Conservation (phyloP, 1,284 basidiomycete species). For the Cutaneotrichosporon sp. region DNA sequence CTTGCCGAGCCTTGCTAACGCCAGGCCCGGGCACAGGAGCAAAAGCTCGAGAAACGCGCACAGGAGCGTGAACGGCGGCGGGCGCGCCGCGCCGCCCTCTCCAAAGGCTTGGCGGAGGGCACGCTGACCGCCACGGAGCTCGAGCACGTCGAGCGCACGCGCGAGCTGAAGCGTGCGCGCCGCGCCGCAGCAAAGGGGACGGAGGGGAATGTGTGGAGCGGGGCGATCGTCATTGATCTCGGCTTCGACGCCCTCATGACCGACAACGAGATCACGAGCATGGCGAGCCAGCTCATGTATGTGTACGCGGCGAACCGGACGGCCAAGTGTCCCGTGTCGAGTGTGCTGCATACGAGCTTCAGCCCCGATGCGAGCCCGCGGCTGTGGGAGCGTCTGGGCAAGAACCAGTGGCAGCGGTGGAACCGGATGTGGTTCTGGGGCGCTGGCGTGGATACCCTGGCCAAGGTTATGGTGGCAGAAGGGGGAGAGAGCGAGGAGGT, state of each 20-base stretch:
- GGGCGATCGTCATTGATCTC: slow-evolving; percentile 78
- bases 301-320: slow-evolving; percentile 80
- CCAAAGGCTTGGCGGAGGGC: slow-evolving; percentile 30
- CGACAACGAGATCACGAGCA: slow-evolving; percentile 87
- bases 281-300: slow-evolving; percentile 81
- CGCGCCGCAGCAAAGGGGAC: slow-evolving; percentile 14
- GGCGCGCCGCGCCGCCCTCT: slow-evolving; percentile 19
- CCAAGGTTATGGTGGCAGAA: slow-evolving; percentile 10
- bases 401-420: slow-evolving; percentile 65
- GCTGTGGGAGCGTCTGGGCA: slow-evolving; percentile 35
- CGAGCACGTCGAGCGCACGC: slow-evolving; percentile 24
- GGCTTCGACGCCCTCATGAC: slow-evolving; percentile 93
- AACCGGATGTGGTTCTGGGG: slow-evolving; percentile 66
- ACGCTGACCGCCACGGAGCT: slow-evolving; percentile 30
- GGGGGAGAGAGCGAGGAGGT: not conserved
- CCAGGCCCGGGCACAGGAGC: slow-evolving; percentile 17
- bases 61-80: slow-evolving; percentile 32
- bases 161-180: slow-evolving; percentile 23
- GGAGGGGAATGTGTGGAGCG: slow-evolving; percentile 51
- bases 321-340: slow-evolving; percentile 63
- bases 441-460: slow-evolving; percentile 50
- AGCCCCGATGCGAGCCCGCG: slow-evolving; percentile 32
- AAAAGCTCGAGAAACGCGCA: slow-evolving; percentile 31
- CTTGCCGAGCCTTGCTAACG: slow-evolving; percentile 8
- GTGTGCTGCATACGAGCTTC: slow-evolving; percentile 72